These are phyloP conservation scores for Umbelopsis sp. DNA, from an alignment of 371 early-diverging fungal genomes.

Conservation along the genomic window DNA sequence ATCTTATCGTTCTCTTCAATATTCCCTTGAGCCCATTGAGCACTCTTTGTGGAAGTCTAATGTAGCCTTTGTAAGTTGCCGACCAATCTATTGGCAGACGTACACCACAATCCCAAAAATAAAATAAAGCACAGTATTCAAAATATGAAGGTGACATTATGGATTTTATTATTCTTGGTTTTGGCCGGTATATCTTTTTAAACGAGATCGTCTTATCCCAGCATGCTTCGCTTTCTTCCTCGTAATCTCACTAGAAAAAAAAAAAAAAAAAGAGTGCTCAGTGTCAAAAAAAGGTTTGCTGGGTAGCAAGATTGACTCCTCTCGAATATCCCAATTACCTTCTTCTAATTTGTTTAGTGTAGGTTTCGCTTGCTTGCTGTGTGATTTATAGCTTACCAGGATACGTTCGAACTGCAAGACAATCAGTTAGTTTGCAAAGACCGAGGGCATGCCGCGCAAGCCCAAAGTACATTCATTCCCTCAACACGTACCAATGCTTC, in stretches of 20 bases:
- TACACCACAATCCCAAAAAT: too few species aligned
- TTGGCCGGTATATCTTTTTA: not conserved
- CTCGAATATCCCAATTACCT: constrained; percentile 54
- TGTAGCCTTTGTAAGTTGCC: too few species aligned
- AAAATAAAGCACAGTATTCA: too few species aligned
- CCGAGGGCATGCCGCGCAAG: not conserved
- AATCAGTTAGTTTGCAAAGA: not conserved
- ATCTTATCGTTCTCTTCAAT: too few species aligned
- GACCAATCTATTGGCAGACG: too few species aligned
- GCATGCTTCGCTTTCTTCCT: constrained; percentile 90
- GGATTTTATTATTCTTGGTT: not conserved
- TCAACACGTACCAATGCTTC: constrained; percentile 63
- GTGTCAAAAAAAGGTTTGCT: too few species aligned
- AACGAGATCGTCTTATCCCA: constrained; percentile 60
- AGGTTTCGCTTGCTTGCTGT: constrained; percentile 54
- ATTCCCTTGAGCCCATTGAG: too few species aligned
- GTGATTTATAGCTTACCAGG: constrained; percentile 64
- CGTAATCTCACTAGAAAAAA: constrained; percentile 75
- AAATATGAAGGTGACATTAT: too few species aligned
- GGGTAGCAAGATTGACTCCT: not conserved
- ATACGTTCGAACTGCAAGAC: constrained; percentile 72
- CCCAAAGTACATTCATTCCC: too few species aligned
- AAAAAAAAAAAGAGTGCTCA: constrained; percentile 8
- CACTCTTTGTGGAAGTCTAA: too few species aligned
- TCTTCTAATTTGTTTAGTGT: constrained; percentile 82